A percentile compares a stretch with the other conserved stretches of the same genome.
Conservation (phyloP, 176 grass and related monocot genomes). For the Aegilops tauschii region DNA sequence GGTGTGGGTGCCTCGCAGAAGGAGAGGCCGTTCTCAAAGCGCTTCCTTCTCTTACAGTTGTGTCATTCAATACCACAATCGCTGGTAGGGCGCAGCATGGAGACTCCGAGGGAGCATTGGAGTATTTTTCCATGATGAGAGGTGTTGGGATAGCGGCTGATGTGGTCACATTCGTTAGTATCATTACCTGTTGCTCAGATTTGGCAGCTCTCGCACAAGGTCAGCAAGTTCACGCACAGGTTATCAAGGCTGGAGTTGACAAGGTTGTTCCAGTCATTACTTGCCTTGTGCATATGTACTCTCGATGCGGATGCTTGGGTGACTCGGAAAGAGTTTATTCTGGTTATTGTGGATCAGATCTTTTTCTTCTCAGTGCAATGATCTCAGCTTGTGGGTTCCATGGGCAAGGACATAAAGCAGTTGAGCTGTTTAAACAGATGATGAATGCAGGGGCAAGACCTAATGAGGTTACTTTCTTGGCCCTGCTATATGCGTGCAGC, state of each 20-base stretch:
- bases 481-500: constrained; percentile 74
- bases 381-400: constrained; percentile 70
- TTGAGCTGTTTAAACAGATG: constrained; percentile 59
- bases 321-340: constrained; percentile 43
- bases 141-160: constrained; percentile 37
- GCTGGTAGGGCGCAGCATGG: constrained; percentile 65
- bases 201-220: constrained; percentile 65
- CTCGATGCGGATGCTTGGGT: constrained; percentile 58
- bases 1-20: constrained; percentile 38
- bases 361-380: constrained; percentile 55
- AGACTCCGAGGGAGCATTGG: constrained; percentile 51
- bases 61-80: constrained; percentile 57
- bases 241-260: constrained; percentile 45
- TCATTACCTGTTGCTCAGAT: constrained; percentile 53
- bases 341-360: constrained; percentile 37
- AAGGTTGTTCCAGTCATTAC: constrained; percentile 38
- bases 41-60: constrained; percentile 40
- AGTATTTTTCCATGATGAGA: constrained; percentile 66
- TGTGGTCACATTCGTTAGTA: constrained; percentile 51
- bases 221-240: constrained; percentile 52
- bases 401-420: constrained; percentile 49
- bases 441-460: constrained; percentile 30
- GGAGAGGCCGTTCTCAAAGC: constrained; percentile 38
- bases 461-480: constrained; percentile 67
- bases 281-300: constrained; percentile 72